Evolutionary conservation across 2,329 filamentous ascomycete genomes (phyloP).

Genomic region (Venturia carpophila): DNA sequence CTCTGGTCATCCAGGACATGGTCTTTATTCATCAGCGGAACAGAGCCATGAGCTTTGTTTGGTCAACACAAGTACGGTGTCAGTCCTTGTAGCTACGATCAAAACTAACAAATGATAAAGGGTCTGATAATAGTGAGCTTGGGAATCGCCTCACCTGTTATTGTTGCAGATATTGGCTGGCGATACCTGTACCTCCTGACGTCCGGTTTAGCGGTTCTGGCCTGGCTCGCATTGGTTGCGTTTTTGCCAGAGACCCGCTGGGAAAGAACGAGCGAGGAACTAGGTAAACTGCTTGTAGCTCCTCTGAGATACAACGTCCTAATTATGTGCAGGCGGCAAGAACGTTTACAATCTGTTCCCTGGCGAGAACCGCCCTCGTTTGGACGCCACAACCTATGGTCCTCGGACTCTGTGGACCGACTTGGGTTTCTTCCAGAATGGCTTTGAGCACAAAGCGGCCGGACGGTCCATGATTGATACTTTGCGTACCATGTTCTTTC

Average conservation of each 20-base stretch:
- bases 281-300: constrained; percentile 10
- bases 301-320: background rate
- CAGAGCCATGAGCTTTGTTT: constrained; percentile 26
- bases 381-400: constrained; percentile 17
- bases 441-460: constrained; percentile 24
- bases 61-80: constrained; percentile 24
- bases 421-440: constrained; percentile 23
- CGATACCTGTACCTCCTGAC: constrained; percentile 28
- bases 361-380: constrained; percentile 19
- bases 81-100: background rate
- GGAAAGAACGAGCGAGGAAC: constrained; percentile 22
- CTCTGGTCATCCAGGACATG: constrained; percentile 27
- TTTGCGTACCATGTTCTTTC: constrained; percentile 27
- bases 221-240: constrained; percentile 24
- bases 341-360: constrained; percentile 17
- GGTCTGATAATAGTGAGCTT: constrained; percentile 26
- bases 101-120: background rate
- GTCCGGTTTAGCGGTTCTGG: constrained; percentile 23
- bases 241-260: constrained; percentile 28
- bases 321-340: constrained; percentile 13
- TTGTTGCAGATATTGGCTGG: constrained; percentile 25
- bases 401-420: constrained; percentile 24
- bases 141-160: constrained; percentile 26
- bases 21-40: constrained; percentile 27
- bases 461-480: constrained; percentile 26